Evolutionary conservation across 352 stramenopile species (phyloP).

Genomic region (Bremia lactucae): DNA sequence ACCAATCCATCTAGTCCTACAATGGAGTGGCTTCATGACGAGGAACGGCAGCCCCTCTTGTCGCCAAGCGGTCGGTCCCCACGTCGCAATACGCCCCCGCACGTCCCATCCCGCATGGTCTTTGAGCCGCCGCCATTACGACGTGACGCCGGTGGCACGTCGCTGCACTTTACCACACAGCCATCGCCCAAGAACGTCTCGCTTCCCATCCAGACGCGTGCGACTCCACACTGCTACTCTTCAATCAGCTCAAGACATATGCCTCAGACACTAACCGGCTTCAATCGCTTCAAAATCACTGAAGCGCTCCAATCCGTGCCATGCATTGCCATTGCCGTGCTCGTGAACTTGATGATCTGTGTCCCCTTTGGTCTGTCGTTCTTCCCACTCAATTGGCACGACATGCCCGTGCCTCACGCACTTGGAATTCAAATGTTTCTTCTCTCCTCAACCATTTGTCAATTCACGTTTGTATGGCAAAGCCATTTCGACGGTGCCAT

Average conservation of each 20-base stretch:
- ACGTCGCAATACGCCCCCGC: constrained; percentile 3
- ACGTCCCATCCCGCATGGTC: constrained; percentile 28
- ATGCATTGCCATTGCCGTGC: constrained; percentile 55
- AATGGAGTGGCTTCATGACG: constrained; percentile 19
- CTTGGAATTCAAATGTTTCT: constrained; percentile 80
- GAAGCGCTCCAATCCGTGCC: constrained; percentile 33
- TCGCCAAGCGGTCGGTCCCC: constrained; percentile 8
- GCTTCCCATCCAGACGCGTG: constrained; percentile 10
- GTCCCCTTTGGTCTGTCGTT: constrained; percentile 80
- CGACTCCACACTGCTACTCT: constrained; percentile 15
- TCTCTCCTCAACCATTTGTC: constrained; percentile 64
- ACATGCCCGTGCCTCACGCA: constrained; percentile 61
- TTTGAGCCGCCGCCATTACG: constrained; percentile 62
- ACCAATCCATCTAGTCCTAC: neutral
- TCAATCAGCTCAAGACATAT: constrained; percentile 7
- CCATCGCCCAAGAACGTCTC: constrained; percentile 13
- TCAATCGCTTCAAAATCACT: constrained; percentile 16
- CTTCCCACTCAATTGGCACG: constrained; percentile 70
- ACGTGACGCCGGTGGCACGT: constrained; percentile 35
- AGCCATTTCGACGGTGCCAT: constrained; percentile 70
- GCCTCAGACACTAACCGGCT: constrained; percentile 18
- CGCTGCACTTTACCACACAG: constrained; percentile 33
- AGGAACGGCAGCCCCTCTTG: constrained; percentile 12
- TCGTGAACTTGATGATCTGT: constrained; percentile 83
- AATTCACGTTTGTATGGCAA: constrained; percentile 69